Evolutionary conservation across 179 eudicot genomes (phyloP).

Genomic region (Silene coronaria): DNA sequence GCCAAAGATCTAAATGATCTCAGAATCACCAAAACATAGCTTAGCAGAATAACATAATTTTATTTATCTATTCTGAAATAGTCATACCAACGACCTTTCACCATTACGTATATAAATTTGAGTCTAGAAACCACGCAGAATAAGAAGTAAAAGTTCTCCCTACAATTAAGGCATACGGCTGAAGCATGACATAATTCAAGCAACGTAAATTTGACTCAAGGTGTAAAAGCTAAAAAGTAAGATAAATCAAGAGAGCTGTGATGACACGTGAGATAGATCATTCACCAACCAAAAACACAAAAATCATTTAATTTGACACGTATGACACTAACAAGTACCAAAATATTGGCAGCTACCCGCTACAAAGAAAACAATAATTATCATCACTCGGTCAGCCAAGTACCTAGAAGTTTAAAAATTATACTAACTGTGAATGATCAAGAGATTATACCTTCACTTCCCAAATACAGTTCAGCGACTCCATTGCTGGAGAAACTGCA

Average conservation of each 20-base stretch:
- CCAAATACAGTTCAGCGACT: constrained; percentile 54
- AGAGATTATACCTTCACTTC: constrained; percentile 31
- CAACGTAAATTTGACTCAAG: not conserved
- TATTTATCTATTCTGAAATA: too few relatives aligned
- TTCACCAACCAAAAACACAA: not conserved
- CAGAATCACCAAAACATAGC: not conserved
- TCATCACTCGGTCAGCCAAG: not conserved
- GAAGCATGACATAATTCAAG: too few relatives aligned
- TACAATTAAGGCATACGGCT: not conserved
- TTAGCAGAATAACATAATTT: not conserved
- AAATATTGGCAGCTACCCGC: not conserved
- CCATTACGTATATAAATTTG: too few relatives aligned
- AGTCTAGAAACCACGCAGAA: too few relatives aligned
- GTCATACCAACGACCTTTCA: too few relatives aligned
- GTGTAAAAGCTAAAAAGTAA: not conserved
- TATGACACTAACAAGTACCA: not conserved
- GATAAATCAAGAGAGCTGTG: not conserved
- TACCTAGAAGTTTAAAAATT: not conserved
- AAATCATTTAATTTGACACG: constrained; percentile 2
- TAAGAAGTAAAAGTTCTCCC: too few relatives aligned
- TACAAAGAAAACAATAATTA: constrained; percentile 4
- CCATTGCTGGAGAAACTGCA: constrained; percentile 54
- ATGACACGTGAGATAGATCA: not conserved
- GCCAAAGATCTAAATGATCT: constrained; percentile 6
- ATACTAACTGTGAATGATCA: not conserved